These are phyloP conservation scores for Colletotrichum tanaceti DNA, from an alignment of 2,329 filamentous ascomycete species.

Conservation along the genomic window DNA sequence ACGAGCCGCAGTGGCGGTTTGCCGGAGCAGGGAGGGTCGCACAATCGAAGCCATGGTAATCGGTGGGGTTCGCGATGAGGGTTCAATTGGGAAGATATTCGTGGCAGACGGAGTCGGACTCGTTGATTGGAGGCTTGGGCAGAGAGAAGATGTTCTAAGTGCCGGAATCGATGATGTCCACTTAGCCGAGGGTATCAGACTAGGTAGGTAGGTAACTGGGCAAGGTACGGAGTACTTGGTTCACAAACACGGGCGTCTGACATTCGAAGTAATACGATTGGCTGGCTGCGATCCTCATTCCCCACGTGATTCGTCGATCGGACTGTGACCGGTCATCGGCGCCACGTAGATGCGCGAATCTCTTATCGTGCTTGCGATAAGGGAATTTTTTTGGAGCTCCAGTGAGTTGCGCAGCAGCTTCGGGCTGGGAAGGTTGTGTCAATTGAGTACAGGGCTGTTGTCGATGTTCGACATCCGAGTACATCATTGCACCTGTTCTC, in stretches of 20 bases:
- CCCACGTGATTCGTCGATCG: constrained; percentile 38
- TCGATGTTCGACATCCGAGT: neutral
- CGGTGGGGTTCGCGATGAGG: constrained; percentile 15
- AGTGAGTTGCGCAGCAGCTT: constrained; percentile 15
- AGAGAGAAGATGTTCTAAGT: constrained; percentile 32
- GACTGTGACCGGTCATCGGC: constrained; percentile 2
- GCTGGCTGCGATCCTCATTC: constrained; percentile 43
- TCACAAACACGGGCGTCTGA: constrained; percentile 24
- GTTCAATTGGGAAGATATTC: constrained; percentile 36
- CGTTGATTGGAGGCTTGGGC: constrained; percentile 34
- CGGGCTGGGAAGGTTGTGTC: neutral
- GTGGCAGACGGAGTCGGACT: constrained; percentile 17
- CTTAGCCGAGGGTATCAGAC: constrained; percentile 58
- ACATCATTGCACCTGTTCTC: neutral
- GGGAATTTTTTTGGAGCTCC: constrained; percentile 40
- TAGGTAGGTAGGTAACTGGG: no score
- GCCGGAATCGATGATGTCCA: constrained; percentile 50
- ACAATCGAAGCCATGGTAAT: constrained; percentile 66
- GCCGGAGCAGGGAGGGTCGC: constrained; percentile 66
- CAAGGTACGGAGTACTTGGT: neutral
- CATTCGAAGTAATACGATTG: constrained; percentile 61
- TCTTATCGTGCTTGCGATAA: constrained; percentile 35
- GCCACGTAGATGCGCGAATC: constrained; percentile 12
- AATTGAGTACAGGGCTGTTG: constrained; percentile 2
- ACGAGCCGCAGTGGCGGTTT: constrained; percentile 58